These are phyloP conservation scores for Alternaria solani DNA, from an alignment of 2,329 filamentous ascomycete genomes.

Conservation along the genomic window DNA sequence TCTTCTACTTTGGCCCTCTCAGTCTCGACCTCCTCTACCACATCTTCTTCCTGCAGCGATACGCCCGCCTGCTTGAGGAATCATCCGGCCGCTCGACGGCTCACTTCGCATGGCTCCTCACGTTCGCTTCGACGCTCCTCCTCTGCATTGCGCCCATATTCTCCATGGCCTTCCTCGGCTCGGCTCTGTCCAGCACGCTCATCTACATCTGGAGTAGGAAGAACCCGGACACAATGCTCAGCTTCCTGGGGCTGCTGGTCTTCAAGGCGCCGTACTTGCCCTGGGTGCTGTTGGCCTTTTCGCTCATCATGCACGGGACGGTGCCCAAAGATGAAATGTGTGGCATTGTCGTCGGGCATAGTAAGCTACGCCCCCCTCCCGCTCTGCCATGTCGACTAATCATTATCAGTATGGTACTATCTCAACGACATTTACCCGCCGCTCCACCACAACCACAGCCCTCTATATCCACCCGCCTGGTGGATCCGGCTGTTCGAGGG, in stretches of 20 bases:
- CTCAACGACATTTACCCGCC: constrained; percentile 96
- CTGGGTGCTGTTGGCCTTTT: constrained; percentile 95
- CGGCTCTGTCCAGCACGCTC: constrained; percentile 87
- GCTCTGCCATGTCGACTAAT: constrained; percentile 14
- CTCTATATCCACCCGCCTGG: constrained; percentile 87
- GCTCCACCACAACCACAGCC: constrained; percentile 82
- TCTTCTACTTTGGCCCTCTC: constrained; percentile 95
- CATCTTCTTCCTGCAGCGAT: constrained; percentile 97
- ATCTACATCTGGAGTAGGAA: constrained; percentile 98
- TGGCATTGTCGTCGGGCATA: constrained; percentile 90
- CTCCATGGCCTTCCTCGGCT: constrained; percentile 93
- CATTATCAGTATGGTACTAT: constrained; percentile 82
- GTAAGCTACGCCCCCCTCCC: constrained; percentile 40
- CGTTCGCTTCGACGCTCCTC: constrained; percentile 83
- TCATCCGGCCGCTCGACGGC: constrained; percentile 90
- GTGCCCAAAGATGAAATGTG: constrained; percentile 96
- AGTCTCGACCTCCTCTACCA: constrained; percentile 95
- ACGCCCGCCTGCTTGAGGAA: constrained; percentile 93
- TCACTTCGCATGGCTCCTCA: constrained; percentile 91
- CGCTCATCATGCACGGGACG: constrained; percentile 85
- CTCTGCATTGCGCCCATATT: constrained; percentile 85
- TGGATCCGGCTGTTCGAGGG: constrained; percentile 85
- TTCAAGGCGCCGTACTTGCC: constrained; percentile 95
- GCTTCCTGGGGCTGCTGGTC: constrained; percentile 83
- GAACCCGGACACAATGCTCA: constrained; percentile 90